Evolutionary conservation across 1,139 yeast species (phyloP).

Genomic region (Zygosaccharomyces pseudobailii): DNA sequence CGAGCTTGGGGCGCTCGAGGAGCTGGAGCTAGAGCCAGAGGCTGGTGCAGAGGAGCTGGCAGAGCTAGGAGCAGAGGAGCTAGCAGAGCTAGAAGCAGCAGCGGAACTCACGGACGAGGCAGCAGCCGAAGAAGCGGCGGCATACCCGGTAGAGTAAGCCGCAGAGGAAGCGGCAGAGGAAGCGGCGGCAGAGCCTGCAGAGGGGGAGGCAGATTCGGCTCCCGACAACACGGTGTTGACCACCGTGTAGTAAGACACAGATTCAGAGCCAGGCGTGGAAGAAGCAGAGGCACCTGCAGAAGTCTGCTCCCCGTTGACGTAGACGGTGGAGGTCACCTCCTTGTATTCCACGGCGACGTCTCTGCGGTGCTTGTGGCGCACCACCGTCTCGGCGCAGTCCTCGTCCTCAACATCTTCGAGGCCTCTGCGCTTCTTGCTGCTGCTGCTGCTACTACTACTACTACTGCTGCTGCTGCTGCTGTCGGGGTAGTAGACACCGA

Average conservation of each 20-base stretch:
- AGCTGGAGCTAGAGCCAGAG: conserved; percentile 19
- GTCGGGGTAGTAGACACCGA: conserved; percentile 65
- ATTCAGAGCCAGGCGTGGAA: conserved; percentile 14
- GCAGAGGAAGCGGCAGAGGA: no score
- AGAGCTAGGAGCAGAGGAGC: conserved; percentile 18
- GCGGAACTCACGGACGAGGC: conserved; percentile 16
- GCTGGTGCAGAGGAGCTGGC: conserved; percentile 5
- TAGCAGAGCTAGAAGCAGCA: conserved; percentile 10
- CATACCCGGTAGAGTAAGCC: no score
- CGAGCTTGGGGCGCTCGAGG: conserved; percentile 22
- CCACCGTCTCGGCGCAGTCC: conserved; percentile 22
- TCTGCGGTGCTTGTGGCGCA: conserved; percentile 47
- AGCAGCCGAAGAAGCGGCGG: neutral
- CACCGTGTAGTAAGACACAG: conserved; percentile 22
- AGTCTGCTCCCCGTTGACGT: conserved; percentile 43
- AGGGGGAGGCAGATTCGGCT: conserved; percentile 15
- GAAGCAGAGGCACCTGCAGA: conserved; percentile 22
- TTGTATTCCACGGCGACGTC: conserved; percentile 59
- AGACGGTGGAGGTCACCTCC: conserved; percentile 72
- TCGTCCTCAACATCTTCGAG: conserved; percentile 26
- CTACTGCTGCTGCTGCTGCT: conserved; percentile 25
- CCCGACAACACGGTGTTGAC: conserved; percentile 14
- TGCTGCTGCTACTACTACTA: conserved; percentile 31
- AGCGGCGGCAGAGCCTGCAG: neutral
- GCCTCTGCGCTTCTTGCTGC: conserved; percentile 38